Conservation (phyloP, 805 yeast genomes). For the Lachancea cidri region DNA sequence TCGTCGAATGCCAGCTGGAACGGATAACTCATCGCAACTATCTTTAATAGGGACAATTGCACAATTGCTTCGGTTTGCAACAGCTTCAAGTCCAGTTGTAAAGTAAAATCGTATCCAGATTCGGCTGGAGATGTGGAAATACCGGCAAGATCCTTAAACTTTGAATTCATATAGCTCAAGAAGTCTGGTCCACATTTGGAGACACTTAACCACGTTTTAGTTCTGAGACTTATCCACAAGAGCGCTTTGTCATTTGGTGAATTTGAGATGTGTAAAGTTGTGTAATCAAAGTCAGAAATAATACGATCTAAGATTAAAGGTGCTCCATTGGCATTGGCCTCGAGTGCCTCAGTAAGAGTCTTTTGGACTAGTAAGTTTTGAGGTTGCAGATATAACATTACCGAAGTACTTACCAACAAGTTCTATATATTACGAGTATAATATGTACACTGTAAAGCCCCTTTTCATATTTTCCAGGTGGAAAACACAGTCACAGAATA, state of each 20-base stretch:
- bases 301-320: conserved; percentile 64
- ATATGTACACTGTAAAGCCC: too few relatives aligned
- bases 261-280: conserved; percentile 83
- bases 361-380: conserved; percentile 78
- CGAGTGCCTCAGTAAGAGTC: conserved; percentile 59
- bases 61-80: conserved; percentile 52
- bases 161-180: conserved; percentile 18
- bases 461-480: too few relatives aligned
- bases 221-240: conserved; percentile 25
- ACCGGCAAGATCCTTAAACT: conserved; percentile 18
- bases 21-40: conserved; percentile 89
- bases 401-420: too few relatives aligned
- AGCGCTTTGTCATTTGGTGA: conserved; percentile 59
- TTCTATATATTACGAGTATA: too few relatives aligned
- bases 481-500: not conserved
- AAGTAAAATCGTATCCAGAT: conserved; percentile 74
- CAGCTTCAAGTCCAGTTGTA: conserved; percentile 58
- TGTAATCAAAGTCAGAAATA: conserved; percentile 92
- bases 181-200: conserved; percentile 17
- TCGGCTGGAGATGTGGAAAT: conserved; percentile 39
- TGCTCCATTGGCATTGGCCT: conserved; percentile 23
- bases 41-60: conserved; percentile 69
- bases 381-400: conserved; percentile 81
- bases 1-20: conserved; percentile 79
- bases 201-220: conserved; percentile 32